Conservation (phyloP, 345 rosid species). For the Murraya paniculata region DNA sequence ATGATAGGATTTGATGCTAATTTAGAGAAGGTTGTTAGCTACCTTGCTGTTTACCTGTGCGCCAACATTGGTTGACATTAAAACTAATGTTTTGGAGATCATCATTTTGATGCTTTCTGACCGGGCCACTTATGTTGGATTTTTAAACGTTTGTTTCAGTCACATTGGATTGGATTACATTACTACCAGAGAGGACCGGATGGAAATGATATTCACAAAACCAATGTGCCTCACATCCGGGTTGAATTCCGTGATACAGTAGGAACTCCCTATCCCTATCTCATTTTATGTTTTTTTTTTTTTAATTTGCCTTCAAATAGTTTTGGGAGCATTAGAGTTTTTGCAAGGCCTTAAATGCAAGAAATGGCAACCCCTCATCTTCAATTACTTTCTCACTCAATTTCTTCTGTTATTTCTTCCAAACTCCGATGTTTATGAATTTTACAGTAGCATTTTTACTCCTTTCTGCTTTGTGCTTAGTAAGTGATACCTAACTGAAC, state of each 20-base stretch:
- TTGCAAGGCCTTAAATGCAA: not conserved
- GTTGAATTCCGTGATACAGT: slow-evolving; percentile 92
- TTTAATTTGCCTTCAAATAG: not conserved
- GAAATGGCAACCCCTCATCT: not conserved
- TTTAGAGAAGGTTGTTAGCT: not conserved
- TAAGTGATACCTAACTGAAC: not conserved
- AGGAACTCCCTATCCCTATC: not conserved
- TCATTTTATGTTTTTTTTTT: not conserved
- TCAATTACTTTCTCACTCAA: not conserved
- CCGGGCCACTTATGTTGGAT: not conserved
- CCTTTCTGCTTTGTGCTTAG: not conserved
- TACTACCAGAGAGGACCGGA: slow-evolving; percentile 95
- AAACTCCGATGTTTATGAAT: not conserved
- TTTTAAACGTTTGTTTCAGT: slow-evolving; percentile 39
- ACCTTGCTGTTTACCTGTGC: not conserved
- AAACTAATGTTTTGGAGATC: not conserved
- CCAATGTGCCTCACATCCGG: slow-evolving; percentile 97
- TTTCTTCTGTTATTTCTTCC: not conserved
- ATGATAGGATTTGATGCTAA: slow-evolving; percentile 6
- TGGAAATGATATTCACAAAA: slow-evolving; percentile 89
- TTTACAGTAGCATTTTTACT: not conserved
- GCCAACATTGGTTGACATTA: not conserved
- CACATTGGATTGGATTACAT: slow-evolving; percentile 92
- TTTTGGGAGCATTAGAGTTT: not conserved
- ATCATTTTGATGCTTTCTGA: not conserved